A percentile compares a stretch with the other conserved stretches of the same genome.
These are phyloP conservation scores for Chaetothyriales sp. DNA, from an alignment of 2,329 filamentous ascomycete species.

Conservation along the genomic window DNA sequence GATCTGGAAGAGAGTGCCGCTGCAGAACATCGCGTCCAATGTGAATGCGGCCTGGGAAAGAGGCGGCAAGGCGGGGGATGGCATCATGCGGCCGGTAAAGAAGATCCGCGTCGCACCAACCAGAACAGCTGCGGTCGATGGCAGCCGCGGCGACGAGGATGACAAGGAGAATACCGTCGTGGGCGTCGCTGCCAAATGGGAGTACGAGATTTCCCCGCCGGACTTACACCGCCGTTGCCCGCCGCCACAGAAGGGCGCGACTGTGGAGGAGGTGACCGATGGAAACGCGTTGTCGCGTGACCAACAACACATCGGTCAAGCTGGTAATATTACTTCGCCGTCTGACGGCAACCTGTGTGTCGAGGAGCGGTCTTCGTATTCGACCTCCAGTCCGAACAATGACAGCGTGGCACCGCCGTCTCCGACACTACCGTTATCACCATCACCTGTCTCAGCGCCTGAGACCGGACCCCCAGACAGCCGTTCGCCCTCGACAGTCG, in stretches of 20 bases:
- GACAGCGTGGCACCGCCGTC: background rate
- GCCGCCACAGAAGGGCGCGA: background rate
- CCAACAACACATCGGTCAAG: background rate
- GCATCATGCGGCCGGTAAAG: constrained; percentile 11
- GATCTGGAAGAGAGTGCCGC: constrained; percentile 30
- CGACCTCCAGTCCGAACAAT: background rate
- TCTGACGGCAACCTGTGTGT: too few species aligned
- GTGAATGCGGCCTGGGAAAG: constrained; percentile 6
- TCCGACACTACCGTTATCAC: background rate
- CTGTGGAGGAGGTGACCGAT: background rate
- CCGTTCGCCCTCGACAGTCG: too few species aligned
- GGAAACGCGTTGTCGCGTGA: background rate
- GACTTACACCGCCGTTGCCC: background rate
- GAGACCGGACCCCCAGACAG: background rate
- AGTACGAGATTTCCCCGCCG: background rate
- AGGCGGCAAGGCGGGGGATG: background rate
- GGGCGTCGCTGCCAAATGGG: background rate
- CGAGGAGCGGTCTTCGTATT: background rate
- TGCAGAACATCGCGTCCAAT: constrained; percentile 6
- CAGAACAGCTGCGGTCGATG: background rate
- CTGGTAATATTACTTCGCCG: too few species aligned
- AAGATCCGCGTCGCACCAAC: constrained; percentile 7
- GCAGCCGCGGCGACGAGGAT: constrained; percentile 1
- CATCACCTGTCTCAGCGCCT: background rate
- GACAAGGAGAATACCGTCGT: constrained; percentile 12